Percentiles rank a stretch among this genome's conserved stretches.
Conservation (phyloP, 108 stramenopile genomes). For the Nitzschia inconspicua region DNA sequence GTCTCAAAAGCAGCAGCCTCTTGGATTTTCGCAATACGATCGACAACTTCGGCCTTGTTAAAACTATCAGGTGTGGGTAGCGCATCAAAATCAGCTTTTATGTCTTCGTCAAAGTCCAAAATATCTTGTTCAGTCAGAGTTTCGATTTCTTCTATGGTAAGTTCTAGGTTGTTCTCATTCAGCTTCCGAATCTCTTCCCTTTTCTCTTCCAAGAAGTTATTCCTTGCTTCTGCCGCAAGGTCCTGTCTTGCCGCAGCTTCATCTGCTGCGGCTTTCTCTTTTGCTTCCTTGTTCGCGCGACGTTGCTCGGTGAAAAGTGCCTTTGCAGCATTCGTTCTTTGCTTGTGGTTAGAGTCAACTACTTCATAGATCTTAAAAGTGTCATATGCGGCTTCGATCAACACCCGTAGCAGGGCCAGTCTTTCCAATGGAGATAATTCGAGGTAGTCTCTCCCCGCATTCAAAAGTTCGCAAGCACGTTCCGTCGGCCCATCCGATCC, state of each 20-base stretch:
- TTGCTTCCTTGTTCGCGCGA: constrained; percentile 69
- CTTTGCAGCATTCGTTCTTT: constrained; percentile 75
- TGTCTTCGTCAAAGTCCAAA: constrained; percentile 84
- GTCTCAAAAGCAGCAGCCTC: constrained; percentile 82
- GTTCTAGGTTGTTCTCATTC: constrained; percentile 63
- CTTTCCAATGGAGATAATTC: constrained; percentile 54
- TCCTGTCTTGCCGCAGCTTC: constrained; percentile 73
- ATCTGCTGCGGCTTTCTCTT: constrained; percentile 67
- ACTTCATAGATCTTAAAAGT: constrained; percentile 57
- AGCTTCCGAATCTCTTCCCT: constrained; percentile 62
- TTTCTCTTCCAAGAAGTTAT: constrained; percentile 77
- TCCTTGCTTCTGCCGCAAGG: constrained; percentile 63
- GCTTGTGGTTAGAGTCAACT: constrained; percentile 79
- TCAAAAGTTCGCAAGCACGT: constrained; percentile 36
- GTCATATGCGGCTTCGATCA: constrained; percentile 86
- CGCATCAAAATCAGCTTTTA: constrained; percentile 78
- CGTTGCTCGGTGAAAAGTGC: constrained; percentile 73
- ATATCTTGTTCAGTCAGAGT: constrained; percentile 81
- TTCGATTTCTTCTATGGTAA: constrained; percentile 69
- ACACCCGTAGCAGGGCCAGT: constrained; percentile 62
- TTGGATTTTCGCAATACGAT: constrained; percentile 64
- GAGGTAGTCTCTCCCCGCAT: constrained; percentile 63
- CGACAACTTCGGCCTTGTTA: constrained; percentile 71
- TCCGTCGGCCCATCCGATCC: constrained; percentile 45
- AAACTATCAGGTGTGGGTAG: constrained; percentile 73